Percentiles rank a stretch among this genome's conserved stretches.
Evolutionary conservation across 2,329 filamentous ascomycete genomes (phyloP).

Genomic region (Plenodomus tracheiphilus): DNA sequence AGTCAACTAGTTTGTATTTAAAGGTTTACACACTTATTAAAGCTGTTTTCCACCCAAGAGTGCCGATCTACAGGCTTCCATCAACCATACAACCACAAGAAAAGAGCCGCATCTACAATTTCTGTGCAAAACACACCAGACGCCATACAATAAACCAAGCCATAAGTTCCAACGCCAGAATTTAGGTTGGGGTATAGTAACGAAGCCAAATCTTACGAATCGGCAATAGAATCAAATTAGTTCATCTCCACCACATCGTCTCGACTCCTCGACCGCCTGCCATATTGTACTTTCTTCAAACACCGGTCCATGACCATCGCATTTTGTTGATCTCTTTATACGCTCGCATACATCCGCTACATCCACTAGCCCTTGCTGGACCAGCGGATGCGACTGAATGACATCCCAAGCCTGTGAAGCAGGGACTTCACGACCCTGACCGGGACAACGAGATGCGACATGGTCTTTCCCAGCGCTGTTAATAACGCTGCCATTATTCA

Average conservation of each 20-base stretch:
- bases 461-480: conserved; percentile 37
- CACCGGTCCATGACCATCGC: conserved; percentile 83
- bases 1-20: too few species aligned
- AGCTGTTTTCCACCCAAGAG: too few species aligned
- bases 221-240: conserved; percentile 57
- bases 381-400: conserved; percentile 79
- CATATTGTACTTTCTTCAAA: conserved; percentile 78
- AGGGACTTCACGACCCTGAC: conserved; percentile 33
- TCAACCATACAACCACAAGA: too few species aligned
- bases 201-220: not conserved
- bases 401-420: conserved; percentile 76
- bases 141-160: too few species aligned
- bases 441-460: conserved; percentile 20
- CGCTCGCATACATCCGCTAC: conserved; percentile 78
- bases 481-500: conserved; percentile 35
- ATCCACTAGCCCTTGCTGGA: conserved; percentile 76
- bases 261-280: conserved; percentile 76
- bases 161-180: not conserved
- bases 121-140: too few species aligned
- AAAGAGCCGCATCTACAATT: too few species aligned
- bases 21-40: too few species aligned
- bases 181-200: conserved; percentile 6
- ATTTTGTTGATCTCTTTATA: conserved; percentile 74
- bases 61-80: too few species aligned
- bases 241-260: conserved; percentile 76